A percentile compares a stretch with the other conserved stretches of the same genome.
phyloP scores from a whole-genome alignment of 805 yeast species.

The Ogataea ramenticola region DNA sequence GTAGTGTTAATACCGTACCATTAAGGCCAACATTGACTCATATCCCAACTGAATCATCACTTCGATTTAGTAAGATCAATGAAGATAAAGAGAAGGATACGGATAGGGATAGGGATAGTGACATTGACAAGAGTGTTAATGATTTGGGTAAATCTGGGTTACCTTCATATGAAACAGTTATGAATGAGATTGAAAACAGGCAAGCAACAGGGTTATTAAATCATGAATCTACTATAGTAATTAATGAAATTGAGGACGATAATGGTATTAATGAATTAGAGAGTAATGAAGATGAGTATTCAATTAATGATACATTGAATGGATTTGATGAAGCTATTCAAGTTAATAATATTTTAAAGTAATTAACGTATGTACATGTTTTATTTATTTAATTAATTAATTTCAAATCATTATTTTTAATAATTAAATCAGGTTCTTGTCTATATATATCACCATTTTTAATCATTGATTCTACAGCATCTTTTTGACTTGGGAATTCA shows the following conservation, averaged over 20 bases:
- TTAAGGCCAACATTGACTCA: constrained; percentile 5
- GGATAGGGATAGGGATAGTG: background rate
- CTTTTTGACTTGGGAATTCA: constrained; percentile 18
- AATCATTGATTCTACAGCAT: constrained; percentile 24
- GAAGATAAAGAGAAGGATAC: constrained; percentile 1
- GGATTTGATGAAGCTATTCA: background rate
- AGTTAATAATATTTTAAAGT: background rate
- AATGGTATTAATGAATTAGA: background rate
- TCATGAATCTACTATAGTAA: background rate
- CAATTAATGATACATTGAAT: background rate
- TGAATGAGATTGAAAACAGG: constrained; percentile 7
- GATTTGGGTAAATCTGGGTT: constrained; percentile 3
- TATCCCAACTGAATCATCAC: constrained; percentile 18
- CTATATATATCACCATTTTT: constrained; percentile 30
- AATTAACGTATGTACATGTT: background rate
- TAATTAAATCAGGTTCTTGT: constrained; percentile 19
- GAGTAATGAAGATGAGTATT: constrained; percentile 1
- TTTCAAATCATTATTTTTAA: background rate
- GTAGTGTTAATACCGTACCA: no score
- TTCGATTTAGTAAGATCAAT: constrained; percentile 12
- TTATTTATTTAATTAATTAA: background rate
- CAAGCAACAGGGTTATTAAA: constrained; percentile 14
- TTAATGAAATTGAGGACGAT: background rate
- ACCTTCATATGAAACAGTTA: constrained; percentile 21
- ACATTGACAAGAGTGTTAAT: constrained; percentile 1